Conservation (phyloP, 2,329 filamentous ascomycete species). For the Sporothrix luriei region DNA sequence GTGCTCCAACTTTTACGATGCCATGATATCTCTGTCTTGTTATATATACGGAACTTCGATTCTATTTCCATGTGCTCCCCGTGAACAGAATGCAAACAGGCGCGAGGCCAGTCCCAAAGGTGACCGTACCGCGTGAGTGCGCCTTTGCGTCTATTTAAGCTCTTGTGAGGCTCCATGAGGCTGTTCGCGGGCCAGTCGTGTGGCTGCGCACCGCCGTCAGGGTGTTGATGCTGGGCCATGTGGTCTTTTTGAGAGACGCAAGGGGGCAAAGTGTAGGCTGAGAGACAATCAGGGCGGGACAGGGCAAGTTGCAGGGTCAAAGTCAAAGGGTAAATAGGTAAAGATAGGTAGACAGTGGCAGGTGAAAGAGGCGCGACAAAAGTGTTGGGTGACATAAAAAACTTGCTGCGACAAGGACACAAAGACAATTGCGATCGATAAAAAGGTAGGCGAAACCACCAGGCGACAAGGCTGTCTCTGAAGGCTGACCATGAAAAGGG, state of each 20-base stretch:
- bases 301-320: too few species aligned
- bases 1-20: neutral
- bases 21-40: neutral
- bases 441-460: neutral
- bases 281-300: neutral
- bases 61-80: neutral
- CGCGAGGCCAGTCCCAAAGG: constrained; percentile 11
- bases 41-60: neutral
- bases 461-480: constrained; percentile 21
- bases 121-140: constrained; percentile 13
- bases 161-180: constrained; percentile 13
- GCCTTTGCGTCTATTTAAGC: neutral
- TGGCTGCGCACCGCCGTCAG: neutral
- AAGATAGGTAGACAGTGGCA: constrained; percentile 7
- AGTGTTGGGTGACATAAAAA: too few species aligned
- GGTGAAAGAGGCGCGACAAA: neutral
- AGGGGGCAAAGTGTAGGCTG: neutral
- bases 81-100: neutral
- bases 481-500: neutral
- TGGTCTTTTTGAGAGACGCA: neutral
- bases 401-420: neutral
- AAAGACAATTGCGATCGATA: neutral
- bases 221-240: neutral
- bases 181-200: neutral
- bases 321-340: neutral